A percentile compares a stretch with the other conserved stretches of the same genome.
phyloP scores from a whole-genome alignment of 176 grass and related monocot species.

The Metroxylon sagu region DNA sequence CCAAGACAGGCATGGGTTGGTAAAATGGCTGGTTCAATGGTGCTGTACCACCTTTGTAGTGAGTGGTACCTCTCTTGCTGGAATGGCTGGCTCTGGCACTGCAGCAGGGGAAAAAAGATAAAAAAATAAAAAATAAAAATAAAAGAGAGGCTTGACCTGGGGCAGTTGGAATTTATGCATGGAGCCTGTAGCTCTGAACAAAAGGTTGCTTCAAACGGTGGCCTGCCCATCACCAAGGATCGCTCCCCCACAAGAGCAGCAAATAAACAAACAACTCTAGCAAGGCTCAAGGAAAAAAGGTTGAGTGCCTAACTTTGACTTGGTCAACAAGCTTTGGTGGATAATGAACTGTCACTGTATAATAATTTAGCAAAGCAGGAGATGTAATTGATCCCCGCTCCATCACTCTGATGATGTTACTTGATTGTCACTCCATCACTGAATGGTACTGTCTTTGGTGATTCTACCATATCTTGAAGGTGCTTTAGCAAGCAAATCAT shows the following conservation, averaged over 20 bases:
- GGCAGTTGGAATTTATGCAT: constrained; percentile 32
- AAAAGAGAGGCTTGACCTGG: constrained; percentile 17
- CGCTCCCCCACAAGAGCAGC: constrained; percentile 20
- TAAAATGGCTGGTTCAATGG: constrained; percentile 14
- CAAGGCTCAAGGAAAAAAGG: too few relatives aligned
- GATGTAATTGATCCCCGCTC: too few relatives aligned
- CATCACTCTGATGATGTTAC: too few relatives aligned
- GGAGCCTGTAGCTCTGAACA: background rate
- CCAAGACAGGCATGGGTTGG: constrained; percentile 23
- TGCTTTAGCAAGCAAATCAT: too few relatives aligned
- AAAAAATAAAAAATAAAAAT: constrained; percentile 1
- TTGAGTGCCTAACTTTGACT: constrained; percentile 5
- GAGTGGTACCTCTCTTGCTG: constrained; percentile 21
- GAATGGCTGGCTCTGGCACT: constrained; percentile 1
- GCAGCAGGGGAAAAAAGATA: background rate
- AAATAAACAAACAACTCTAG: background rate
- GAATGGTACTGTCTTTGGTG: too few relatives aligned
- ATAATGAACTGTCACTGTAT: too few relatives aligned
- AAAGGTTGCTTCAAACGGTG: constrained; percentile 18
- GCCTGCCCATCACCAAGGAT: constrained; percentile 28
- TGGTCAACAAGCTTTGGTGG: background rate
- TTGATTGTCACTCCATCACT: too few relatives aligned
- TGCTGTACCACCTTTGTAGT: constrained; percentile 18
- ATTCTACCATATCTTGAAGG: too few relatives aligned
- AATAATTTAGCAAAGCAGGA: too few relatives aligned